Evolutionary conservation across 345 rosid species (phyloP), one percentile per base, ranked within the genome.

Genomic region (Iberis pinnata): DNA sequence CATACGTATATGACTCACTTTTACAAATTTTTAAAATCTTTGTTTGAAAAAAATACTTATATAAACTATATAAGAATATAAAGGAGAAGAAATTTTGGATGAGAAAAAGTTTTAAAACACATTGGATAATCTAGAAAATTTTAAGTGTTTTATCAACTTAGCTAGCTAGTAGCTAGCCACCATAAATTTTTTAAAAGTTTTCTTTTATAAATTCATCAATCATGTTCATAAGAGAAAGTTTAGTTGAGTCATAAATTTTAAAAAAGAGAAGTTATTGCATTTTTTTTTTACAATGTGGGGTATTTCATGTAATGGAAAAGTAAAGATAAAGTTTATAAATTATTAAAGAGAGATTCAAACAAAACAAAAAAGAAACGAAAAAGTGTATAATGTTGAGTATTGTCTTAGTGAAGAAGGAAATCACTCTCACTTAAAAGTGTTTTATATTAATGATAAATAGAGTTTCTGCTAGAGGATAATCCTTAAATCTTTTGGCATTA

Each of bases 331-430:
- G 67, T 47, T 53, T 18, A 47, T 47, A 60, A 53, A 54, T 60
- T 60, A 67, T 67, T 67, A 67, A 67, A 60, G 61, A 67, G 50
- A 22, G 32, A 25, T 29, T 7, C 4, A 20, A 25, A 9, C 10
- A 11, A 35, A 48, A 12, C 6, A 46, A 48, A 58, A 15, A 43
- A 37, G 3, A 15, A 15, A 37, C n/a, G 15, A 12, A 41, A 67
- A 53, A 60, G 62, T 41, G 42, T 53, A 54, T 47, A 60, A 53
- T 48, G 67, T 54, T 40, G 53, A 54, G 57, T 4, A 46, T n/a
- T 60, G 58, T 60, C 72, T 67, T 67, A 54, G 62, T 60, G 72
- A 60, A 67, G 72, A 67, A 67, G 72, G 52, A 67, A 67, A 60
- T 54, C 52, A 60, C 58, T 61, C 50, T 48, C 58, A 67, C 1